A percentile compares a stretch with the other conserved stretches of the same genome.
These are phyloP conservation scores for Colletotrichum zoysiae DNA, from an alignment of 2,329 filamentous ascomycete genomes.

Conservation along the genomic window DNA sequence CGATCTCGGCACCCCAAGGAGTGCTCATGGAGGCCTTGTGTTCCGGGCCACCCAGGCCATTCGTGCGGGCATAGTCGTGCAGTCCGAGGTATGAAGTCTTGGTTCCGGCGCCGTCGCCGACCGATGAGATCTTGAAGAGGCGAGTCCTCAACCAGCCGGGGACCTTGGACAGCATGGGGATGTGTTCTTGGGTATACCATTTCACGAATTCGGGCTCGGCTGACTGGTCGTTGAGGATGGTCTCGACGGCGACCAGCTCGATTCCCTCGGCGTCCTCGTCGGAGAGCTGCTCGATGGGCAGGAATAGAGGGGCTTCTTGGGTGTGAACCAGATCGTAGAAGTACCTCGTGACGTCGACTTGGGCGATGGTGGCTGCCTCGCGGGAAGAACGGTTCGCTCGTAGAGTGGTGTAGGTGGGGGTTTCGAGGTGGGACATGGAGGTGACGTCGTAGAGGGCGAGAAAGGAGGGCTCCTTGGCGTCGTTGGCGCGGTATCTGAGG, in stretches of 20 bases:
- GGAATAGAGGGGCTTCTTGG: constrained; percentile 67
- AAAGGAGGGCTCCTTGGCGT: constrained; percentile 74
- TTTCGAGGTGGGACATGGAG: constrained; percentile 77
- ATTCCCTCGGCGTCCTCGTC: constrained; percentile 70
- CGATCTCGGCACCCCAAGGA: constrained; percentile 70
- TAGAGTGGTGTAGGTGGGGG: constrained; percentile 76
- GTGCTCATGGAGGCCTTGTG: constrained; percentile 74
- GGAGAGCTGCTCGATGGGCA: constrained; percentile 69
- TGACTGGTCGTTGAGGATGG: constrained; percentile 64
- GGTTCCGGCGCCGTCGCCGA: constrained; percentile 63
- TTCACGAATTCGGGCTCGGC: constrained; percentile 68
- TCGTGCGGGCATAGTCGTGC: constrained; percentile 78
- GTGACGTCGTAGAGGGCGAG: constrained; percentile 87
- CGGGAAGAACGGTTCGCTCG: constrained; percentile 68
- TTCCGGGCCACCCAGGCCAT: constrained; percentile 75
- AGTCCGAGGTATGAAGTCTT: constrained; percentile 71
- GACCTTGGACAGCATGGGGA: constrained; percentile 77
- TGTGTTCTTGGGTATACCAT: constrained; percentile 84
- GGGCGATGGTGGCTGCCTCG: constrained; percentile 66
- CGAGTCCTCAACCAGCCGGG: constrained; percentile 84
- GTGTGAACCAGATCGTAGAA: constrained; percentile 77
- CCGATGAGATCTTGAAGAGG: constrained; percentile 74
- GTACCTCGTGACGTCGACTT: constrained; percentile 74
- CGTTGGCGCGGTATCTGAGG: constrained; percentile 80
- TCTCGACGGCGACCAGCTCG: constrained; percentile 72